A percentile compares a stretch with the other conserved stretches of the same genome.
Evolutionary conservation across 1,284 basidiomycete genomes (phyloP).

Genomic region (Boletellus deceptivus): DNA sequence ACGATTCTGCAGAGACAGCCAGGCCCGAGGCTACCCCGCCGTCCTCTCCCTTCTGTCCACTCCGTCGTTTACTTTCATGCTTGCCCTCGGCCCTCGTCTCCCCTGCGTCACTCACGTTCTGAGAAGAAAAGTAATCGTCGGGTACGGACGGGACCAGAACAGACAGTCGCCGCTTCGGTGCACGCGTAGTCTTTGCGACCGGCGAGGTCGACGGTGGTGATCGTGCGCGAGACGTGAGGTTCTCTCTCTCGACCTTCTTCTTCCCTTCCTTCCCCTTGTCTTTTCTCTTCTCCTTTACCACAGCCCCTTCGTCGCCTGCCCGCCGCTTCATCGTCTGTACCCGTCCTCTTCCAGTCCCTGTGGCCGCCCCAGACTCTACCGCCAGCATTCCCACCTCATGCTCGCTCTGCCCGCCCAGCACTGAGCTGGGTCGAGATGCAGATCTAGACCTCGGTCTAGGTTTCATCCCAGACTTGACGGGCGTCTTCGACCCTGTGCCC

Average conservation of each 20-base stretch:
- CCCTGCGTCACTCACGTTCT: background rate
- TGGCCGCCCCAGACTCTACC: background rate
- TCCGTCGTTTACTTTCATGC: background rate
- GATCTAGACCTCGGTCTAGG: constrained; percentile 17
- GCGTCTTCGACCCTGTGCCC: constrained; percentile 13
- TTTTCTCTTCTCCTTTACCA: background rate
- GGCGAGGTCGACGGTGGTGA: constrained; percentile 8
- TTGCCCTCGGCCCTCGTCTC: background rate
- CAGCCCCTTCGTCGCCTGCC: background rate
- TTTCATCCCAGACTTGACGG: constrained; percentile 32
- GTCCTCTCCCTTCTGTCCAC: background rate
- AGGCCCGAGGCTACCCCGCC: constrained; percentile 7
- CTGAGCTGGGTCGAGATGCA: background rate
- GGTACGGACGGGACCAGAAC: constrained; percentile 30
- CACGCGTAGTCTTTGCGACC: constrained; percentile 1
- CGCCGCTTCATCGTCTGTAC: background rate
- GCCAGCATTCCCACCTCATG: constrained; percentile 1
- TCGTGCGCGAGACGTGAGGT: background rate
- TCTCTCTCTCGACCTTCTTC: background rate
- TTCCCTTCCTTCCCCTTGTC: background rate
- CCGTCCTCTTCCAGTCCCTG: background rate
- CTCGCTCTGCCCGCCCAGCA: background rate
- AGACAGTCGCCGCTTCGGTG: constrained; percentile 24
- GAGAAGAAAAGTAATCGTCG: constrained; percentile 29
- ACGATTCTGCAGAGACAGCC: constrained; percentile 19